phyloP scores from a whole-genome alignment of 164 flowering plant species.

The Berberis vulgaris region DNA sequence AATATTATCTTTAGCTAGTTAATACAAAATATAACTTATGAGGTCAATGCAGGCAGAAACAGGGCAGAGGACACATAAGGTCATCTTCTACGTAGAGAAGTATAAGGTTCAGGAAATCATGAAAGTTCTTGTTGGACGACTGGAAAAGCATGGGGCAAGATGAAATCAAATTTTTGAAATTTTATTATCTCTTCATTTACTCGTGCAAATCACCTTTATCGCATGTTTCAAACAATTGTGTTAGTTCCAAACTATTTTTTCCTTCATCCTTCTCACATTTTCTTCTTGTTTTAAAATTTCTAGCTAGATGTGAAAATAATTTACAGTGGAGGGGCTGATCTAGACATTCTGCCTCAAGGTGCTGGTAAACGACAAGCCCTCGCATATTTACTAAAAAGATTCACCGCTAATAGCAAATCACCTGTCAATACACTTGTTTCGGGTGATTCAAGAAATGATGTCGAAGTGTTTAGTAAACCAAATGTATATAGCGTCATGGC shows the following conservation, averaged over 20 bases:
- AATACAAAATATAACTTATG: slow-evolving; percentile 1
- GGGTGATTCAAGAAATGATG: slow-evolving; percentile 94
- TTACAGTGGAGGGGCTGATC: slow-evolving; percentile 75
- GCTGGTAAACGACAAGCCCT: slow-evolving; percentile 95
- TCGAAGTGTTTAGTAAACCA: slow-evolving; percentile 76
- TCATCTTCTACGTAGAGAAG: slow-evolving; percentile 81
- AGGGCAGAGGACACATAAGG: slow-evolving; percentile 88
- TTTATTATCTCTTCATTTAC: not conserved
- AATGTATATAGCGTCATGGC: slow-evolving; percentile 89
- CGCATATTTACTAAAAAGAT: slow-evolving; percentile 62
- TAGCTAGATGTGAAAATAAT: slow-evolving; percentile 80
- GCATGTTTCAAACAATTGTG: too few relatives aligned
- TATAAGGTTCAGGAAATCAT: slow-evolving; percentile 61
- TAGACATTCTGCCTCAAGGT: slow-evolving; percentile 73
- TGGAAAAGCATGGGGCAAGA: slow-evolving; percentile 75
- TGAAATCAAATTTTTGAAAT: not conserved
- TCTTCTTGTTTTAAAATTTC: not conserved
- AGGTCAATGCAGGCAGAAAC: slow-evolving; percentile 60
- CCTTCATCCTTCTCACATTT: too few relatives aligned
- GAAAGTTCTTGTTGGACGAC: slow-evolving; percentile 41
- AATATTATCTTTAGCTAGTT: not conserved
- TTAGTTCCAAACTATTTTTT: not conserved
- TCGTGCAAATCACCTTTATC: too few relatives aligned
- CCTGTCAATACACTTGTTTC: slow-evolving; percentile 69
- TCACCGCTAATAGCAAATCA: slow-evolving; percentile 40